Base-by-base conservation (phyloP, 768 basidiomycete genomes). In the Dioszegia crocea region DNA sequence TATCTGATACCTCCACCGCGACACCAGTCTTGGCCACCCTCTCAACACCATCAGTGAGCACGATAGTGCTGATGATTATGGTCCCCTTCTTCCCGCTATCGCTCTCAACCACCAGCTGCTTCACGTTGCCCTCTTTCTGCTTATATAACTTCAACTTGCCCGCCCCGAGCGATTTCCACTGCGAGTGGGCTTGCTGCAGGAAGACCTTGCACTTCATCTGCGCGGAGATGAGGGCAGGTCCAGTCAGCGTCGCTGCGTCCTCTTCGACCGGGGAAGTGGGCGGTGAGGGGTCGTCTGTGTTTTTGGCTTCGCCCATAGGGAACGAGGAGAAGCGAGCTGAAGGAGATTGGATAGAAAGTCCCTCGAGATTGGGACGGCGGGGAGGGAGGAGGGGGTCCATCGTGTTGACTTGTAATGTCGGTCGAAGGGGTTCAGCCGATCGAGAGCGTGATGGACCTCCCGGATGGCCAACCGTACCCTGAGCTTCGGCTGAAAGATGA, bases 181-280 rank as follows among this genome's bases (percentile, higher is more conserved):
- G 91, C n/a, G 73, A 68, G 72, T 97, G 93, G 33, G 89, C 85
- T 70, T 94, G 91, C 73, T 98, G 87, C 46, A 96, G 80, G 79
- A 98, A 99, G 23, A 97, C 87, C 77, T 98, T 99, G 83, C 94
- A 97, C 75, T 93, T 92, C 89, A 92, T 94, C 71, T 90, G 86
- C 12, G 89, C 90, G 9, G 88, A 84, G 61, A 98, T 81, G 11
- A 84, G 80, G 4, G 89, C 83, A 1, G 91, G 89, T 3, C 87
- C 90, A 9, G 82, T 74, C 3, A 78, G 73, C 8, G 81, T 73
- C 27, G 79, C 79, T 1, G 79, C 78, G 12, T 77, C 78, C 65
- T 86, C 83, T 53, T 67, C 66, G 3, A 83, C 80, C 1, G 91
- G 94, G 6, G 90, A 92, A 39, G 84, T 81, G 0, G 93, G 92